phyloP scores from a whole-genome alignment of 2,329 filamentous ascomycete genomes.

The Colletotrichum viniferum region DNA sequence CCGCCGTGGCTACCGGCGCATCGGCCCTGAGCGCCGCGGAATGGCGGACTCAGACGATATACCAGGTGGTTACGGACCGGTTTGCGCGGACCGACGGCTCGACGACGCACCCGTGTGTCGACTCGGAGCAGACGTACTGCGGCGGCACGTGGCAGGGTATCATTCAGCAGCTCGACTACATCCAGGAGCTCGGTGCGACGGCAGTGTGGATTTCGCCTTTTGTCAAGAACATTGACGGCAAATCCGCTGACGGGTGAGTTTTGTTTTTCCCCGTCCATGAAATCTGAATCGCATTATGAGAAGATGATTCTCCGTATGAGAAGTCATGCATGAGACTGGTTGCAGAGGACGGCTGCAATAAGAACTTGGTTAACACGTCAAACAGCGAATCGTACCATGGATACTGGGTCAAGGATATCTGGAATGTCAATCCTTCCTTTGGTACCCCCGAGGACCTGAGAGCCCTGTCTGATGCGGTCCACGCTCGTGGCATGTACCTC shows the following conservation, averaged over 20 bases:
- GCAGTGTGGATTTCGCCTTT: constrained; percentile 65
- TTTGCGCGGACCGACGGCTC: constrained; percentile 52
- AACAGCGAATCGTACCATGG: constrained; percentile 54
- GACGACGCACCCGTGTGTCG: constrained; percentile 47
- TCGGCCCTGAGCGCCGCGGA: constrained; percentile 28
- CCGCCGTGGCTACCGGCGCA: not conserved
- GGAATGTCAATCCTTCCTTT: constrained; percentile 60
- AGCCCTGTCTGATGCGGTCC: constrained; percentile 58
- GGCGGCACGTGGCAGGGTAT: constrained; percentile 66
- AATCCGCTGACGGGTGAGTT: constrained; percentile 16
- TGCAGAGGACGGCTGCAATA: not conserved
- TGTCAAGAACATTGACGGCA: constrained; percentile 42
- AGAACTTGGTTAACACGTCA: not conserved
- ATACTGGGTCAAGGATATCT: constrained; percentile 57
- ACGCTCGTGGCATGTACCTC: constrained; percentile 58
- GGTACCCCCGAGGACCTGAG: constrained; percentile 64
- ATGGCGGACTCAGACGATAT: constrained; percentile 62
- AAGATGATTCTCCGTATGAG: not conserved
- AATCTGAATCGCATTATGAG: not conserved
- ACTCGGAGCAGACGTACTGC: constrained; percentile 54
- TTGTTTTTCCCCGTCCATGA: not conserved
- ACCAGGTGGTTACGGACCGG: constrained; percentile 63
- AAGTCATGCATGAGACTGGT: not conserved
- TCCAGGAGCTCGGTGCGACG: constrained; percentile 64
- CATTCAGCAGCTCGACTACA: constrained; percentile 65